Base-by-base conservation (phyloP, 352 stramenopile genomes). In the Pythium aristosporum region DNA sequence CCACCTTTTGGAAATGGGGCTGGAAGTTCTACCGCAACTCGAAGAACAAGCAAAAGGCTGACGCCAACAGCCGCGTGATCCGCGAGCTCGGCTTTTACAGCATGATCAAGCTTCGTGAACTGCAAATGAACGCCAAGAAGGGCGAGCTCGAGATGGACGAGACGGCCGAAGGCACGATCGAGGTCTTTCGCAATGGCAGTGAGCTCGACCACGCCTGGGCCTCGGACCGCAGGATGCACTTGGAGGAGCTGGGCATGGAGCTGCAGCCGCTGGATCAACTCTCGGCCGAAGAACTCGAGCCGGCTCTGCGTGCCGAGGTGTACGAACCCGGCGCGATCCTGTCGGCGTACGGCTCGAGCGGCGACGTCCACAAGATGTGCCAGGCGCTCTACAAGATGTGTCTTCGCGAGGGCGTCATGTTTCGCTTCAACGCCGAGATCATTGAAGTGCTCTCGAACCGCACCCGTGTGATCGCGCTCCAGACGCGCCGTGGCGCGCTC, bases 321-420 rank as follows among this genome's bases (percentile, higher is more conserved):
- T 90, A 85, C 50, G 64, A 72, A 5, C 68, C 85, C 0, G 87
- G 87, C 12, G 87, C 85, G 0, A 72, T 95, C 47, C 82, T 93
- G 44, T 94, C 83, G 25, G 79, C 85, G 4, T 92, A 90, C 53
- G 87, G 85, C 18, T 94, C 87, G 12, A 95, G 87, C 71, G 87
- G 87, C 50, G 87, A 95, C 64, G 85, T 95, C 53, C 84, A 95
- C 75, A 95, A 95, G 74, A 92, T 92, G 78, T 95, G 87, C 61
- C 72, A 89, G 59, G 88, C 85, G 47, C 79, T 95, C 18, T 89
- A 91, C 66, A 69, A 76, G 11, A 71, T 94, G 20, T 95, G 84
- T 55, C 79, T 90, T 69, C 81, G 83, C 6, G 78, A 94, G 57
- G 87, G 87, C 28, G 87, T 95, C 51, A 93, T 95, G 87, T 95